phyloP scores from a whole-genome alignment of 2,329 filamentous ascomycete species.

The Trichoderma afroharzianum region DNA sequence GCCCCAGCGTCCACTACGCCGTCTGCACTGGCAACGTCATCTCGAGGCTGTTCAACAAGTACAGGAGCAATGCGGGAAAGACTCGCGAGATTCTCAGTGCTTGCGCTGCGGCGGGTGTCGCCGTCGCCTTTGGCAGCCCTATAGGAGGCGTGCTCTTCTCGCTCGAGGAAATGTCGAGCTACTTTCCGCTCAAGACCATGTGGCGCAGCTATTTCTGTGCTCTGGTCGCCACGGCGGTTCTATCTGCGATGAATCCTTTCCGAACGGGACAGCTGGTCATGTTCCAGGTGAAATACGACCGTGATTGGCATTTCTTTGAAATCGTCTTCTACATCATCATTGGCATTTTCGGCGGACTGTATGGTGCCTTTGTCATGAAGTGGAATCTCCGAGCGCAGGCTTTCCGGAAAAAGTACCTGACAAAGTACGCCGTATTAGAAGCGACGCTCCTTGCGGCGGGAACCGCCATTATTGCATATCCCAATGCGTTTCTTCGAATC shows the following conservation, averaged over 20 bases:
- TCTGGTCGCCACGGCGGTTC: constrained; percentile 84
- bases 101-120: constrained; percentile 90
- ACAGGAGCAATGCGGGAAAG: constrained; percentile 86
- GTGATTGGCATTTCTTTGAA: constrained; percentile 97
- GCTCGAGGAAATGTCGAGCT: constrained; percentile 93
- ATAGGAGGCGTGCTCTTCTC: constrained; percentile 97
- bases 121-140: constrained; percentile 93
- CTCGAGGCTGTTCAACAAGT: constrained; percentile 87
- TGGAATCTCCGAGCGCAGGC: constrained; percentile 91
- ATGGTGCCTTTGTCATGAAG: constrained; percentile 95
- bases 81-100: constrained; percentile 93
- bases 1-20: constrained; percentile 97
- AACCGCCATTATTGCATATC: constrained; percentile 92
- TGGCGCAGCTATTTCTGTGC: constrained; percentile 99
- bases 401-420: constrained; percentile 89
- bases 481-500: constrained; percentile 89
- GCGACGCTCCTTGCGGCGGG: constrained; percentile 76
- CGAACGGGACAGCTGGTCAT: constrained; percentile 96
- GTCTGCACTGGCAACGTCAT: constrained; percentile 98
- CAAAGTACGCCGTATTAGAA: constrained; percentile 79
- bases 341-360: constrained; percentile 88
- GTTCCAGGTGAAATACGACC: constrained; percentile 96
- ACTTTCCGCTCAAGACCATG: constrained; percentile 94
- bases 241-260: constrained; percentile 97
- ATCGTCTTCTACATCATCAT: constrained; percentile 87